Percentiles rank a stretch among this genome's conserved stretches.
phyloP scores from a whole-genome alignment of 768 basidiomycete genomes.

The Collybiopsis luxurians region DNA sequence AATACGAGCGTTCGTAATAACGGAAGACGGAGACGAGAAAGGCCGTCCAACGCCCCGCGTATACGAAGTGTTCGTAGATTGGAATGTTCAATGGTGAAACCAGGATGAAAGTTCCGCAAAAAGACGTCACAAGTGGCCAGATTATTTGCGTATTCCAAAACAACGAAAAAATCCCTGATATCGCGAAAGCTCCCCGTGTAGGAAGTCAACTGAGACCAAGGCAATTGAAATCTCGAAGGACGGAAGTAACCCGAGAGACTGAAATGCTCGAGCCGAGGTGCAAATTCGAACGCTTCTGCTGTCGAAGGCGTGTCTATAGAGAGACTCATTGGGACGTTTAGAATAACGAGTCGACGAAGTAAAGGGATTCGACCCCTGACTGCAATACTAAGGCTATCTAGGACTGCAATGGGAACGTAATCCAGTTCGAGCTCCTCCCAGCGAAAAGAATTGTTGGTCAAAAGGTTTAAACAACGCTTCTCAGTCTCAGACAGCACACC shows the following conservation, averaged over 20 bases:
- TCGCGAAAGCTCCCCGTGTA: not conserved
- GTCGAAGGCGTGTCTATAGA: slow-evolving; percentile 1
- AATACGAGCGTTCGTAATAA: not conserved
- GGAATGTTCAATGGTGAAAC: not conserved
- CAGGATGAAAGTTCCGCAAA: slow-evolving; percentile 1
- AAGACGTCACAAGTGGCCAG: slow-evolving; percentile 1
- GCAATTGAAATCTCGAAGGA: not conserved
- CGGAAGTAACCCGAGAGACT: slow-evolving; percentile 1
- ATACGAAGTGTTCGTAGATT: not conserved
- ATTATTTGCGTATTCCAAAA: not conserved
- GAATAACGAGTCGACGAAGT: not conserved
- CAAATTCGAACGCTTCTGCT: not conserved
- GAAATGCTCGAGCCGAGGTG: not conserved
- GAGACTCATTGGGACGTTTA: not conserved
- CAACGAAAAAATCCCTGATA: not conserved
- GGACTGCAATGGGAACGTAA: not conserved
- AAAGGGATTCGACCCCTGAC: not conserved
- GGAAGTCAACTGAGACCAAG: not conserved
- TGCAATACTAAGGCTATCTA: not conserved
- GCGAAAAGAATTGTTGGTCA: not conserved
- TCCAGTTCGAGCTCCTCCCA: slow-evolving; percentile 1
- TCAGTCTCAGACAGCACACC: not conserved
- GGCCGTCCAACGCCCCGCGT: not conserved
- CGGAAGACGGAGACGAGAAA: not conserved
- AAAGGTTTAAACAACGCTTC: not conserved